These are phyloP conservation scores for Mollisiaceae sp. DNA, from an alignment of 2,329 filamentous ascomycete genomes.

Conservation along the genomic window DNA sequence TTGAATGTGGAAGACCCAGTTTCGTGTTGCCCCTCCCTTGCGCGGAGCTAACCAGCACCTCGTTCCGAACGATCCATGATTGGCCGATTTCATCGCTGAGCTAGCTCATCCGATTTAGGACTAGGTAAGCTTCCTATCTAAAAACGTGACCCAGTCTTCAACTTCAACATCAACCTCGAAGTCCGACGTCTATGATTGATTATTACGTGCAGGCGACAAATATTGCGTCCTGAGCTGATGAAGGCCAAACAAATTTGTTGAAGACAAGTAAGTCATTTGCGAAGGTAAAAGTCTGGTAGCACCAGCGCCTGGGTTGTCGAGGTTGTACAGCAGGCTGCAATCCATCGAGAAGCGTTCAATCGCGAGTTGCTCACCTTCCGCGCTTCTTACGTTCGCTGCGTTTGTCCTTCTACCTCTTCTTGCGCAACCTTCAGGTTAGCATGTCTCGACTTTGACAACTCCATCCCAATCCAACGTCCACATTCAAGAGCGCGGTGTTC, in stretches of 20 bases:
- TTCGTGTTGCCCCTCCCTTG: neutral
- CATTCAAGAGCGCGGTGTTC: neutral
- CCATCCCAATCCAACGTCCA: neutral
- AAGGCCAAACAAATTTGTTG: neutral
- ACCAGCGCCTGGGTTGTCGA: neutral
- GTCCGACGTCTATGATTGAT: neutral
- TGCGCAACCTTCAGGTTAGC: neutral
- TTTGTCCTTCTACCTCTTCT: neutral
- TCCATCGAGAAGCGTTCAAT: neutral
- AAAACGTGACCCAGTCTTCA: neutral
- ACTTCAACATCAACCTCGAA: neutral
- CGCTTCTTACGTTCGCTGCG: neutral
- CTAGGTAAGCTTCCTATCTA: neutral
- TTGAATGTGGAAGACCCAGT: neutral
- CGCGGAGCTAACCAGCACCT: neutral
- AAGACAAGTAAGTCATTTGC: neutral
- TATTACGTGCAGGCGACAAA: neutral
- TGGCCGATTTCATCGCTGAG: neutral
- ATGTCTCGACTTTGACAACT: neutral
- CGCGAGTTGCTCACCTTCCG: neutral
- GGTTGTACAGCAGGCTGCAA: neutral
- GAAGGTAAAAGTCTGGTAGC: neutral
- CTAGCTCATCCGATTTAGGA: neutral
- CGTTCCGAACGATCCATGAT: neutral
- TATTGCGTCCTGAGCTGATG: neutral